Base-by-base conservation (phyloP, 192 early-diverging fungal genomes). In the Coemansia sp. region DNA sequence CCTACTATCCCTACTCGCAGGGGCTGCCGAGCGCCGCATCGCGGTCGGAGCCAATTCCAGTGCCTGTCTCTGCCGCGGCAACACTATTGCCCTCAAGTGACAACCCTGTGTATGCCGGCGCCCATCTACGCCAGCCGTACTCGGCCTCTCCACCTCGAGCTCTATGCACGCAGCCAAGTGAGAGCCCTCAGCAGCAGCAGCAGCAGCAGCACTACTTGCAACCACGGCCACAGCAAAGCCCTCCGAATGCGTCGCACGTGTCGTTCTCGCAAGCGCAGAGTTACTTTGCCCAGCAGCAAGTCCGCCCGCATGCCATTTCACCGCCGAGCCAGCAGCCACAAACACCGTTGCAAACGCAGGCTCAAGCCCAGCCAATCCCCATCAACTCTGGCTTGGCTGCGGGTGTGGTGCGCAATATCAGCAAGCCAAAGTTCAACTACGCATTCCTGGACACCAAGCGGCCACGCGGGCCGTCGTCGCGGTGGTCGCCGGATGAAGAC, bases 401-500 rank as follows among this genome's bases (percentile, higher is more conserved):
- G 47, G 36, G 24, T 9, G 58, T 41, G 12, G 58, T 33, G 64
- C 72, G 69, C 20, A 73, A 82, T 39, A 62, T 69, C 38, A 77
- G 75, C 75, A 82, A 82, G 71, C 80, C 80, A 55, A 82, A 82
- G 75, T 82, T 82, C 43, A 82, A 82, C 69, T 82, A 77, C 18
- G 80, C 80, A 7, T 82, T 82, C 41, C 36, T 82, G 39, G 80
- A 83, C 60, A 78, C 75, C 55, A 83, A 83, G 64, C 80, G 80
- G 44, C 75, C 80, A 11, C 75, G 80, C 18, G 80, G 80, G 22
- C 80, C 80, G 1, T 77, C 80, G 29, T 74, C 75, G 5, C 75
- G 80, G 39, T 83, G 80, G 80, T 72, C 75, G 40, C 44, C 75
- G 10, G 69, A 72, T 18, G 80, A 83, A 62, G 80, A 83, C 47